Evolutionary conservation across 371 early-diverging fungal species (phyloP).

Genomic region (Rhizomucor pusillus): DNA sequence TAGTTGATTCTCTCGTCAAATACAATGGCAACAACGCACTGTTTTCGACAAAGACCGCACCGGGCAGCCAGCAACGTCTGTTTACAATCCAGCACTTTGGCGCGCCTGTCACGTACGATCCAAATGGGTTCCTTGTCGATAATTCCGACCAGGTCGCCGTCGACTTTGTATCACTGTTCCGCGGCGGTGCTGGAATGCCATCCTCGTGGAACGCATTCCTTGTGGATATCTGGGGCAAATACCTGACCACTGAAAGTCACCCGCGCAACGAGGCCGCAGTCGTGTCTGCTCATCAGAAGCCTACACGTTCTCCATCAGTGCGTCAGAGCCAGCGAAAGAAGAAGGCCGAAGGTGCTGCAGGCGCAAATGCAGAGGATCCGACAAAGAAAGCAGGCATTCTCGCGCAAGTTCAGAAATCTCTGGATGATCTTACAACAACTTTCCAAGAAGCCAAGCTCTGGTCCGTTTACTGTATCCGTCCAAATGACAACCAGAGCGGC

Average conservation of each 20-base stretch:
- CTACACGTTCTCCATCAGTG: slow-evolving; percentile 48
- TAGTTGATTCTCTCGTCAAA: slow-evolving; percentile 43
- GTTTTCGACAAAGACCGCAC: slow-evolving; percentile 41
- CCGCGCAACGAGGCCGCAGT: slow-evolving; percentile 52
- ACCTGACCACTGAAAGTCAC: slow-evolving; percentile 54
- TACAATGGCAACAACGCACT: slow-evolving; percentile 42
- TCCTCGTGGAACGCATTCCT: slow-evolving; percentile 56
- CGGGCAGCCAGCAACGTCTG: slow-evolving; percentile 36
- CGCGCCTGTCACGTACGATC: slow-evolving; percentile 70
- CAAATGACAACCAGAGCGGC: slow-evolving; percentile 58
- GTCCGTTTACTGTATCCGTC: slow-evolving; percentile 80
- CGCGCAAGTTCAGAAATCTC: slow-evolving; percentile 69
- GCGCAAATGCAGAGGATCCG: slow-evolving; percentile 4
- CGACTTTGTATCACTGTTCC: slow-evolving; percentile 83
- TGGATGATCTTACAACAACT: slow-evolving; percentile 77
- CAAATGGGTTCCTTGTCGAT: slow-evolving; percentile 68
- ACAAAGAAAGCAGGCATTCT: slow-evolving; percentile 18
- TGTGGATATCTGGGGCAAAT: slow-evolving; percentile 39
- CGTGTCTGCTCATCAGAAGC: slow-evolving; percentile 53
- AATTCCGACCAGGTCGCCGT: slow-evolving; percentile 70
- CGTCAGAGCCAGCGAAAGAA: slow-evolving; percentile 22
- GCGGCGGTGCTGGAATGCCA: slow-evolving; percentile 49
- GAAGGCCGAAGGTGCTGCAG: background rate
- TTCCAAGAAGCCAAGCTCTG: slow-evolving; percentile 83
- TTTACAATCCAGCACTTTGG: slow-evolving; percentile 85